phyloP scores from a whole-genome alignment of 495 filamentous ascomycete genomes.

The Pyrenopolyporus hunteri region DNA sequence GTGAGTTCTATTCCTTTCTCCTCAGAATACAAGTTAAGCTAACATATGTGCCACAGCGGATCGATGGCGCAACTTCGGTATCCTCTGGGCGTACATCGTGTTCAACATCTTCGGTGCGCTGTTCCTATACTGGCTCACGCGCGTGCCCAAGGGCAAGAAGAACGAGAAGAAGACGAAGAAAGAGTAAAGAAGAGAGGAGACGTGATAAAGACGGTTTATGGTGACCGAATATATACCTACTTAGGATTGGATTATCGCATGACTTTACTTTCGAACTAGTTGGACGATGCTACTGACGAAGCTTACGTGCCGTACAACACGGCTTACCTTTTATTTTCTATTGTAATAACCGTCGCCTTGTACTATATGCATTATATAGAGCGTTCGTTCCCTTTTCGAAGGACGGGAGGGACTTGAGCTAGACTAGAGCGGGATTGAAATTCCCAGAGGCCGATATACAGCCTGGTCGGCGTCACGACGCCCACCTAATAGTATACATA shows the following conservation, averaged over 20 bases:
- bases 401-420: background rate
- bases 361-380: conserved; percentile 12
- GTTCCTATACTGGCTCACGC: conserved; percentile 76
- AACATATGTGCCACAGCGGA: conserved; percentile 42
- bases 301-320: background rate
- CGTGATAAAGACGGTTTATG: too few species aligned
- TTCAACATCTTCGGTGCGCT: conserved; percentile 79
- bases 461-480: background rate
- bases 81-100: conserved; percentile 70
- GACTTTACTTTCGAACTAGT: background rate
- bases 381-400: conserved; percentile 12
- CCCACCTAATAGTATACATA: too few species aligned
- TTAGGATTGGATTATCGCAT: too few species aligned
- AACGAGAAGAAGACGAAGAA: conserved; percentile 52
- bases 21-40: background rate
- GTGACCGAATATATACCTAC: too few species aligned
- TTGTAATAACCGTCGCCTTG: conserved; percentile 1
- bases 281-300: too few species aligned
- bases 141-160: conserved; percentile 71
- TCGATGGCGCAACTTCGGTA: conserved; percentile 74
- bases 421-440: background rate
- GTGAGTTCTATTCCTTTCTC: conserved; percentile 32
- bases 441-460: background rate
- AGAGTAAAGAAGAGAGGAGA: conserved; percentile 23
- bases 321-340: background rate